A percentile compares a stretch with the other conserved stretches of the same genome.
Conservation (phyloP, 345 rosid species). For the Hibiscus mutabilis region DNA sequence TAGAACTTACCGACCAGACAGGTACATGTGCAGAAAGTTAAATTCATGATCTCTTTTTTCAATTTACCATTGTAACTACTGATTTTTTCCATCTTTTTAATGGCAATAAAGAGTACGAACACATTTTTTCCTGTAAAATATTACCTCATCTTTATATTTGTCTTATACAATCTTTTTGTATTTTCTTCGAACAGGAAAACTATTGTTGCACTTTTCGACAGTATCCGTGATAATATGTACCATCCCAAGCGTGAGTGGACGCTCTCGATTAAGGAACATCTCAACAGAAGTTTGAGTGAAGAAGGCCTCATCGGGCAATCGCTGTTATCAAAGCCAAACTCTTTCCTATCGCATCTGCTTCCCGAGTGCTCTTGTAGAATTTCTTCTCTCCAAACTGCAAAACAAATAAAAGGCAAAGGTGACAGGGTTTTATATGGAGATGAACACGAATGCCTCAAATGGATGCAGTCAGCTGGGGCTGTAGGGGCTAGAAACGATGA, state of each 20-base stretch:
- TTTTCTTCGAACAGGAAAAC: conserved; percentile 51
- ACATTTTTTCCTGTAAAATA: no score
- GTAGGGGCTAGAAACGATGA: conserved; percentile 37
- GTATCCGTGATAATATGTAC: conserved; percentile 61
- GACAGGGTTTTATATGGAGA: conserved; percentile 57
- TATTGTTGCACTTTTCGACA: conserved; percentile 47
- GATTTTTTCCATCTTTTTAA: neutral
- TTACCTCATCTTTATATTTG: no score
- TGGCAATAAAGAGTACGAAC: no score
- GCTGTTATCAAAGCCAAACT: neutral
- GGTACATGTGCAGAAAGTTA: conserved; percentile 33
- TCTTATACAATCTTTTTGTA: neutral
- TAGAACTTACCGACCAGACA: conserved; percentile 84
- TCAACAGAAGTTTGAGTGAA: neutral
- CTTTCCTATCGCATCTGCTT: neutral
- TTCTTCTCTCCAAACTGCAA: neutral
- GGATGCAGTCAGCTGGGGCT: conserved; percentile 57
- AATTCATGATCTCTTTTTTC: neutral
- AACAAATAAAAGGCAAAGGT: conserved; percentile 20
- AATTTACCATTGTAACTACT: no score
- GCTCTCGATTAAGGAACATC: neutral
- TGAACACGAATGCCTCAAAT: conserved; percentile 84
- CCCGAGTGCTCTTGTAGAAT: neutral
- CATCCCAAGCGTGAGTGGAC: neutral
- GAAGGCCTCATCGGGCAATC: conserved; percentile 1